phyloP scores from a whole-genome alignment of 2,329 filamentous ascomycete species.

The Aspergillus luchuensis region DNA sequence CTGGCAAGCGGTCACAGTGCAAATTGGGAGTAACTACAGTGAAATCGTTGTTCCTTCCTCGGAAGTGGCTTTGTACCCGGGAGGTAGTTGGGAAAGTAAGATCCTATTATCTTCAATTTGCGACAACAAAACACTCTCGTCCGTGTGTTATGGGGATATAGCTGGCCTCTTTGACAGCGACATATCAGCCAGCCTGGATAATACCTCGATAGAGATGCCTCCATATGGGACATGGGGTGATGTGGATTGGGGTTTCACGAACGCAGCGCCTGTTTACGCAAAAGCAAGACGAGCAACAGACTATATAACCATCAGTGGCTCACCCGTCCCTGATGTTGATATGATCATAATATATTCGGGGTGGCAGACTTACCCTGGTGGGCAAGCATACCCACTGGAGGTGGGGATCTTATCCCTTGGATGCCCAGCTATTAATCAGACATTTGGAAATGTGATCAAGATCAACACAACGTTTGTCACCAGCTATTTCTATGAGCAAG shows the following conservation, averaged over 20 bases:
- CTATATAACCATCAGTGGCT: not conserved
- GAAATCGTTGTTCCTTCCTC: not conserved
- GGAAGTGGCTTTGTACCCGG: not conserved
- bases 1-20: not conserved
- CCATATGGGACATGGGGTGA: not conserved
- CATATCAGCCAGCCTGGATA: not conserved
- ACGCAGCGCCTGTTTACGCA: not conserved
- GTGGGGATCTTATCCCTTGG: not conserved
- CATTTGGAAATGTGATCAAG: not conserved
- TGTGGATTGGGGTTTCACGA: not conserved
- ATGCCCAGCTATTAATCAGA: not conserved
- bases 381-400: constrained; percentile 1
- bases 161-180: not conserved
- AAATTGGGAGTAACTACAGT: not conserved
- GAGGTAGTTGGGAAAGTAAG: not conserved
- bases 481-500: not conserved
- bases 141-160: not conserved
- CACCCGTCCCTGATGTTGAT: not conserved
- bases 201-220: not conserved
- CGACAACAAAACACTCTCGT: not conserved
- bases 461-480: not conserved
- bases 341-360: not conserved
- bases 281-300: not conserved
- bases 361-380: not conserved
- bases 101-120: not conserved